A percentile compares a stretch with the other conserved stretches of the same genome.
Conservation (phyloP, 768 basidiomycete genomes). For the Phylloporus rhodoxanthus region DNA sequence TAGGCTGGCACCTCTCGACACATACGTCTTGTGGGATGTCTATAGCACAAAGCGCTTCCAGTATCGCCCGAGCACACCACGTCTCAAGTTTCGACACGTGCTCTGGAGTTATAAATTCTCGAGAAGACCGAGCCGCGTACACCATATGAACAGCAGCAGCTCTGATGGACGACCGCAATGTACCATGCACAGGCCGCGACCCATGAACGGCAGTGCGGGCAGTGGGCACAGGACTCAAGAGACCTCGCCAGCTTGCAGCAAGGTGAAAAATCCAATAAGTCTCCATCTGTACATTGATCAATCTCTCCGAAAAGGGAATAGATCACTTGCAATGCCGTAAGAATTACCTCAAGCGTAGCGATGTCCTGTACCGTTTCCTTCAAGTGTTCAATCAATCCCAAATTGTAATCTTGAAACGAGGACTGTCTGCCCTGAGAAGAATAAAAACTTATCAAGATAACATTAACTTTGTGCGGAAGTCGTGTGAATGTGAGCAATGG, state of each 20-base stretch:
- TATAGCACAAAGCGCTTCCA: constrained; percentile 49
- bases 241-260: constrained; percentile 58
- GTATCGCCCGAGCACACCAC: constrained; percentile 55
- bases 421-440: constrained; percentile 82
- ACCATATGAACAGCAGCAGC: constrained; percentile 81
- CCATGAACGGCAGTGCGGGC: constrained; percentile 2
- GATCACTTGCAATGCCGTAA: neutral
- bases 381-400: constrained; percentile 53
- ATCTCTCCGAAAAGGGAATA: neutral
- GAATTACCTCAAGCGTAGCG: constrained; percentile 61
- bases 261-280: constrained; percentile 79
- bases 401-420: constrained; percentile 72
- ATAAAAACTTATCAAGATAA: constrained; percentile 54
- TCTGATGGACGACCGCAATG: constrained; percentile 40
- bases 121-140: constrained; percentile 68
- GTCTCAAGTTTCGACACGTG: constrained; percentile 54
- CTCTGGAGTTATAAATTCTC: constrained; percentile 69
- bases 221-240: constrained; percentile 15
- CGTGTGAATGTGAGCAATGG: neutral
- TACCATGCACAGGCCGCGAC: neutral
- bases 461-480: constrained; percentile 7
- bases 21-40: constrained; percentile 47
- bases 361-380: constrained; percentile 46
- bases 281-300: constrained; percentile 57
- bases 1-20: neutral